These are phyloP conservation scores for Millerozyma miso DNA, from an alignment of 805 yeast species.

Conservation along the genomic window DNA sequence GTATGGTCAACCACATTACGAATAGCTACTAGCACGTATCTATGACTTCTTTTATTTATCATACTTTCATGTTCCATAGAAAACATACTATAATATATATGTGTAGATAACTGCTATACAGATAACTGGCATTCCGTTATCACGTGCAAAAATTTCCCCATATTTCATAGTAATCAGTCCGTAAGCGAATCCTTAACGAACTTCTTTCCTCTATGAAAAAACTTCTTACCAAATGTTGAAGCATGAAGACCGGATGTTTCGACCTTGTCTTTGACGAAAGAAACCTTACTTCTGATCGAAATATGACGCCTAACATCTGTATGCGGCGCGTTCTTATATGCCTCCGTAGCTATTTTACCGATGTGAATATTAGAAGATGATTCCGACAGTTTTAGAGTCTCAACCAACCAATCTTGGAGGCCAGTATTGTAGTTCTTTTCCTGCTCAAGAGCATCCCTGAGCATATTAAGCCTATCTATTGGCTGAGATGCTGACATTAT, in stretches of 20 bases:
- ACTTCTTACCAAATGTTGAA: conserved; percentile 48
- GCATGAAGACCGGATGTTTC: conserved; percentile 48
- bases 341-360: conserved; percentile 57
- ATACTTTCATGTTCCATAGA: not conserved
- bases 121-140: no score
- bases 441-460: conserved; percentile 39
- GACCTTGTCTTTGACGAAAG: conserved; percentile 47
- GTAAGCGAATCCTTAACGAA: conserved; percentile 28
- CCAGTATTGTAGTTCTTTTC: conserved; percentile 51
- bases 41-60: conserved; percentile 13
- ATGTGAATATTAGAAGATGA: conserved; percentile 35
- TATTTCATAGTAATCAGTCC: not conserved
- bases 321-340: conserved; percentile 62
- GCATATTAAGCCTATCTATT: conserved; percentile 36
- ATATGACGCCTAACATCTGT: conserved; percentile 49
- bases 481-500: conserved; percentile 39
- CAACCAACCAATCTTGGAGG: conserved; percentile 53
- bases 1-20: conserved; percentile 22
- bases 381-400: conserved; percentile 36
- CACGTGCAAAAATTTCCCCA: not conserved
- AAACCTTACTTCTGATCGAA: conserved; percentile 44
- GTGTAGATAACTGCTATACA: no score
- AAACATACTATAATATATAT: not conserved
- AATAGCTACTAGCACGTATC: not conserved
- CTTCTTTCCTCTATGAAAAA: conserved; percentile 55